Evolutionary conservation across 1,139 yeast genomes (phyloP).

Genomic region (Candida glucosophila): DNA sequence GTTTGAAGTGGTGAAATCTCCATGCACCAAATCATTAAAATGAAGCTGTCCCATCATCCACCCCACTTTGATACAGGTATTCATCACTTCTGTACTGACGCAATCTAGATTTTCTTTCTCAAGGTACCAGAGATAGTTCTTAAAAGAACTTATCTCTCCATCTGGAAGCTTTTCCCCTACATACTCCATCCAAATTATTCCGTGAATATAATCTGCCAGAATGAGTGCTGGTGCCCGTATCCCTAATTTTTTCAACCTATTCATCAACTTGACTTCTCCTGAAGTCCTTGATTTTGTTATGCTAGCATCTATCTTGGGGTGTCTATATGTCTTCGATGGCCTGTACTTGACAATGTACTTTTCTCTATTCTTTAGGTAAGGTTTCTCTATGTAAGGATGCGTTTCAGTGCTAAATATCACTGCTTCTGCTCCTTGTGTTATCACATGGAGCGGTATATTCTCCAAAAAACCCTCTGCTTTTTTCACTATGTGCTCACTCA

Average conservation of each 20-base stretch:
- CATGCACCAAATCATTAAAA: conserved; percentile 74
- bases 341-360: conserved; percentile 71
- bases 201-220: conserved; percentile 67
- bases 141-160: conserved; percentile 49
- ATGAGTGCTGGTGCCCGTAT: conserved; percentile 63
- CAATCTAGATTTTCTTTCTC: conserved; percentile 28
- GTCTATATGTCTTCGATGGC: conserved; percentile 85
- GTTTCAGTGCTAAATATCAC: conserved; percentile 54
- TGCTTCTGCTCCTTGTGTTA: conserved; percentile 97
- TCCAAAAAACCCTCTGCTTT: conserved; percentile 36
- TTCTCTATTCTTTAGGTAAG: conserved; percentile 13
- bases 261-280: conserved; percentile 75
- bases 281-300: conserved; percentile 75
- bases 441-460: conserved; percentile 39
- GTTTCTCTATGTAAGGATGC: conserved; percentile 60
- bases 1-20: conserved; percentile 91
- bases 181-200: conserved; percentile 84
- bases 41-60: conserved; percentile 65
- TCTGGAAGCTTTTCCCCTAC: conserved; percentile 46
- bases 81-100: conserved; percentile 27
- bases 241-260: conserved; percentile 46
- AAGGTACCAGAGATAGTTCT: conserved; percentile 63
- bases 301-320: conserved; percentile 67
- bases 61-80: conserved; percentile 51
- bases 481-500: conserved; percentile 36